These are phyloP conservation scores for Schizochytrium sp. DNA, from an alignment of 108 stramenopile genomes.

Conservation along the genomic window DNA sequence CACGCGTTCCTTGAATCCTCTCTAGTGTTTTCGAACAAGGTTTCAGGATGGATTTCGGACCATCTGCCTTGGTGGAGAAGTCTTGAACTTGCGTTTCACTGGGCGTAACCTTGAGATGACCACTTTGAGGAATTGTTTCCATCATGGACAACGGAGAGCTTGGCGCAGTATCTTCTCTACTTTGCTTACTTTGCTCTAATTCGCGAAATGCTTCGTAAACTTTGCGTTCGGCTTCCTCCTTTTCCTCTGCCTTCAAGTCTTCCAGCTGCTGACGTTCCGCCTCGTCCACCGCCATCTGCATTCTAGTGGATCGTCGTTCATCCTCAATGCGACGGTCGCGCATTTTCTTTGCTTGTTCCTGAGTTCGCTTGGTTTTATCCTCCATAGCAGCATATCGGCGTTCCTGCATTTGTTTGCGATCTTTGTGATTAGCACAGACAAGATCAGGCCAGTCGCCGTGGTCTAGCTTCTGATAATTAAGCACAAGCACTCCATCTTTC, in stretches of 20 bases:
- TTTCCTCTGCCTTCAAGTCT: constrained; percentile 73
- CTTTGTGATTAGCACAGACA: constrained; percentile 59
- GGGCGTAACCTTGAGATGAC: no score
- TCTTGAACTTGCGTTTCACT: background rate
- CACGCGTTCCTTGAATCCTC: background rate
- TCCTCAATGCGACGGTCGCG: constrained; percentile 65
- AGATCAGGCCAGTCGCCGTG: constrained; percentile 62
- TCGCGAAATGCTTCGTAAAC: constrained; percentile 61
- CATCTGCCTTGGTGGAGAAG: background rate
- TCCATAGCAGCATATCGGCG: constrained; percentile 69
- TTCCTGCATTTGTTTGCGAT: constrained; percentile 57
- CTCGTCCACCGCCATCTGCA: constrained; percentile 75
- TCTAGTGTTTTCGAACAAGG: background rate
- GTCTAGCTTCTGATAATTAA: constrained; percentile 66
- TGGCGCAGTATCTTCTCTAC: no score
- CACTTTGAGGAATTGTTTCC: no score
- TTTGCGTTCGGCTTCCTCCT: constrained; percentile 70
- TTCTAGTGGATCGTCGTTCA: constrained; percentile 67
- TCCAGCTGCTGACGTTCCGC: constrained; percentile 71
- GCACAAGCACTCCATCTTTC: constrained; percentile 67
- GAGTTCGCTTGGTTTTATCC: constrained; percentile 63
- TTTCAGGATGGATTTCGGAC: constrained; percentile 12
- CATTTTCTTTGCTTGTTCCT: constrained; percentile 61
- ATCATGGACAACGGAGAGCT: no score
- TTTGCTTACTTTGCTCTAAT: background rate